Conservation (phyloP, 2,329 filamentous ascomycete species). For the Cordyceps fumosorosea region DNA sequence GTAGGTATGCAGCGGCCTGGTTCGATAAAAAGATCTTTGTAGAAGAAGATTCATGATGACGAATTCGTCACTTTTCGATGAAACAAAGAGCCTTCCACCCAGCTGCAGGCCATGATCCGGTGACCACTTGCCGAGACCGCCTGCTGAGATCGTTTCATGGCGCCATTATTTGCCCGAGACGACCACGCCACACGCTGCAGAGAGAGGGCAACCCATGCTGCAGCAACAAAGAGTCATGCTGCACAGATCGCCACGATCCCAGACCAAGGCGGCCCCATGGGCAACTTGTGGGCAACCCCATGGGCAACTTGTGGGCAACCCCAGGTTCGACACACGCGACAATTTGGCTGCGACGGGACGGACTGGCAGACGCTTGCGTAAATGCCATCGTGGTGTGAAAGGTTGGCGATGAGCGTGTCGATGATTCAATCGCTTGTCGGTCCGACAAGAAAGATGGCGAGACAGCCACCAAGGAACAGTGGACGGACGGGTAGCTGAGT, state of each 20-base stretch:
- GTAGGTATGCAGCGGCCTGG: background rate
- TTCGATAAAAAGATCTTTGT: background rate
- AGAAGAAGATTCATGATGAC: no score
- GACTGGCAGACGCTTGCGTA: background rate
- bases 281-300: slow-evolving; percentile 4
- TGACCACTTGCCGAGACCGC: background rate
- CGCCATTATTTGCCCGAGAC: background rate
- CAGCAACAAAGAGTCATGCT: background rate
- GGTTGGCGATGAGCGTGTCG: background rate
- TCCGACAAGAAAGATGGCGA: background rate
- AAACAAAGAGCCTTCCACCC: background rate
- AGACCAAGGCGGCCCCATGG: background rate
- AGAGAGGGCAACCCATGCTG: background rate
- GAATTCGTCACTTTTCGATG: background rate
- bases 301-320: slow-evolving; percentile 8
- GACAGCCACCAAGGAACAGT: background rate
- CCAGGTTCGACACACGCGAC: background rate
- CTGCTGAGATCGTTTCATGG: background rate
- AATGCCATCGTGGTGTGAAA: background rate
- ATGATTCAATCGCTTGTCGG: background rate
- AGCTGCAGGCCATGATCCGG: background rate
- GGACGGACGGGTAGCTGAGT: background rate
- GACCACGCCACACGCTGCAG: background rate
- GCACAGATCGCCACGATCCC: no score
- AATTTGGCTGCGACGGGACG: background rate